Percentiles rank a stretch among this genome's conserved stretches.
Evolutionary conservation across 352 stramenopile genomes (phyloP).

Genomic region (Lagenidium sp.): DNA sequence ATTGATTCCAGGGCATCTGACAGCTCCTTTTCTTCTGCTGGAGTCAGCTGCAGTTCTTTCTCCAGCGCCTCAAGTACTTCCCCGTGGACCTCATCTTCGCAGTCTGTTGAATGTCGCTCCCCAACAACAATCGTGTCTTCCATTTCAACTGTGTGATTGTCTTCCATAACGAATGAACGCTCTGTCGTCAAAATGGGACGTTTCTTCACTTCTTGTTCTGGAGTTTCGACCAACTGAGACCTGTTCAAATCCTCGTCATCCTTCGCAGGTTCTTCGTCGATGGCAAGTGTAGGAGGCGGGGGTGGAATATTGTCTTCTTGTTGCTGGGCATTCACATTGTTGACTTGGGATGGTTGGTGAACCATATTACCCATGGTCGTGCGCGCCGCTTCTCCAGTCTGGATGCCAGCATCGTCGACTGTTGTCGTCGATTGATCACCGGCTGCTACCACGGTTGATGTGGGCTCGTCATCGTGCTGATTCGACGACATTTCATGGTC

Average conservation of each 20-base stretch:
- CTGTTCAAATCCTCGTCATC: neutral
- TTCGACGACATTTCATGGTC: no score
- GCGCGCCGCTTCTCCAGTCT: no score
- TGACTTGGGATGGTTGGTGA: no score
- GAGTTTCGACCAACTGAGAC: constrained; percentile 9
- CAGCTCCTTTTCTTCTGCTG: constrained; percentile 5
- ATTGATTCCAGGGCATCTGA: constrained; percentile 5
- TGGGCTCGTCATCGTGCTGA: no score
- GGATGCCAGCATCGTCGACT: no score
- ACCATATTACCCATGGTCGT: no score
- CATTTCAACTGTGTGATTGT: constrained; percentile 42
- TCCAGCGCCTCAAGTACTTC: constrained; percentile 9
- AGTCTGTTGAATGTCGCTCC: constrained; percentile 43
- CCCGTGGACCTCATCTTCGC: constrained; percentile 35
- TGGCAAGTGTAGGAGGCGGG: constrained; percentile 2
- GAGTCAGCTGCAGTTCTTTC: constrained; percentile 2
- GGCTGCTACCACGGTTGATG: no score
- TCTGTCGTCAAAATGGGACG: constrained; percentile 58
- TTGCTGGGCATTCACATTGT: no score
- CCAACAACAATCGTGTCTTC: constrained; percentile 56
- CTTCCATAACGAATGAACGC: constrained; percentile 55
- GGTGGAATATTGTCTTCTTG: no score
- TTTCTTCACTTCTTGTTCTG: constrained; percentile 12
- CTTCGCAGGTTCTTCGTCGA: neutral
- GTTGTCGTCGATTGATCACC: no score